Base-by-base conservation (phyloP, 1,284 basidiomycete genomes). In the Apiotrichum brassicae region DNA sequence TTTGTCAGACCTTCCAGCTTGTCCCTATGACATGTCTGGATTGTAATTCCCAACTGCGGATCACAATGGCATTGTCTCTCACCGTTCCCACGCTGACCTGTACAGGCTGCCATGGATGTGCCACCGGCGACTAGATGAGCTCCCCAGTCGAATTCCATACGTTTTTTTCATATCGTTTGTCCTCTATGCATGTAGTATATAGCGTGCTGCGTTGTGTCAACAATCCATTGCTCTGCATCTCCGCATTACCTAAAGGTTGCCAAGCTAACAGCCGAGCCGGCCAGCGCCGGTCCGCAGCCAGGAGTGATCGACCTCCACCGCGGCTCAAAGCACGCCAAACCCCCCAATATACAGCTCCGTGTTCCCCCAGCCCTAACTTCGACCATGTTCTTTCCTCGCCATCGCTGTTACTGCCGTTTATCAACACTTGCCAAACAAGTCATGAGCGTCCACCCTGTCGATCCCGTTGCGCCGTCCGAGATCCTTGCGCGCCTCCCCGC, bases 401-500 rank as follows among this genome's bases (percentile, higher is more conserved):
- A 34, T 34, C n/a, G 2, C 33, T n/a, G 11, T 16, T 30, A n/a
- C n/a, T n/a, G 11, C 28, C 33, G n/a, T 34, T n/a, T 34, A 7
- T 34, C 33, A 34, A 16, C 33, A 16, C 33, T 34, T 8, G 14
- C n/a, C 11, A 34, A 34, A 34, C 33, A n/a, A 25, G 28, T 33
- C 6, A 42, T 42, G 40, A 42, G 40, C 19, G 62, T 58, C 13
- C 60, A 64, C 30, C 68, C 66, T 3, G 63, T 54, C 42, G 53
- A 54, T 38, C 58, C 56, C 1, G 53, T 53, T 5, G 36, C 62
- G 23, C 55, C 65, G 16, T 60, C 59, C 11, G 75, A 85, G 49
- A 79, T 90, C 58, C 76, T 92, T 50, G 65, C 76, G 2, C 76
- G 75, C 34, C 60, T 92, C 13, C 78, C 82, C 2, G 72, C 74